phyloP scores from a whole-genome alignment of 2,329 filamentous ascomycete species.

The Stylonectria norvegica region DNA sequence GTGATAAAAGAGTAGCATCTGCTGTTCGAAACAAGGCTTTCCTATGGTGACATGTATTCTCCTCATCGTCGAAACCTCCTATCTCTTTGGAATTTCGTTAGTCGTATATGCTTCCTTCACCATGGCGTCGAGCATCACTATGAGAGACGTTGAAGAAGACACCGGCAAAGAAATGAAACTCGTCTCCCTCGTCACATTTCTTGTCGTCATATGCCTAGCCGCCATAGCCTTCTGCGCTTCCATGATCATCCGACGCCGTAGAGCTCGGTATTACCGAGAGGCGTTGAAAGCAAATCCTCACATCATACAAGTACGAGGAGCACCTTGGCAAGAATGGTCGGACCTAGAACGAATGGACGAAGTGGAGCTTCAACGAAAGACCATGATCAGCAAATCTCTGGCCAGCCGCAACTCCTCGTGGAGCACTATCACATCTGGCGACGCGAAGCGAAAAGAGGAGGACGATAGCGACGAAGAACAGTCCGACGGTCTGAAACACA shows the following conservation, averaged over 20 bases:
- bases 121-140: too few relatives aligned
- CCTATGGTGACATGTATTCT: too few relatives aligned
- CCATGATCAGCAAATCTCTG: conserved; percentile 45
- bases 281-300: background rate
- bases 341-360: conserved; percentile 20
- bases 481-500: conserved; percentile 25
- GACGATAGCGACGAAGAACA: conserved; percentile 16
- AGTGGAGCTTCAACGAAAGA: conserved; percentile 37
- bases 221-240: background rate
- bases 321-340: conserved; percentile 17
- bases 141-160: too few relatives aligned
- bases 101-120: too few relatives aligned
- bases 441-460: conserved; percentile 7
- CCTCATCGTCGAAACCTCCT: too few relatives aligned
- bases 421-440: conserved; percentile 1
- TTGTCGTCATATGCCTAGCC: background rate
- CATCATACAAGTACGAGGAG: background rate
- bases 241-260: background rate
- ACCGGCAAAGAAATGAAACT: too few relatives aligned
- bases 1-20: too few relatives aligned
- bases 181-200: background rate
- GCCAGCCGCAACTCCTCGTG: conserved; percentile 28
- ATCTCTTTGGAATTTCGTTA: too few relatives aligned
- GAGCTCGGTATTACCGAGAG: background rate
- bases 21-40: too few relatives aligned